Base-by-base conservation (phyloP, 306 rosid genomes). In the Cicer arietinum region DNA sequence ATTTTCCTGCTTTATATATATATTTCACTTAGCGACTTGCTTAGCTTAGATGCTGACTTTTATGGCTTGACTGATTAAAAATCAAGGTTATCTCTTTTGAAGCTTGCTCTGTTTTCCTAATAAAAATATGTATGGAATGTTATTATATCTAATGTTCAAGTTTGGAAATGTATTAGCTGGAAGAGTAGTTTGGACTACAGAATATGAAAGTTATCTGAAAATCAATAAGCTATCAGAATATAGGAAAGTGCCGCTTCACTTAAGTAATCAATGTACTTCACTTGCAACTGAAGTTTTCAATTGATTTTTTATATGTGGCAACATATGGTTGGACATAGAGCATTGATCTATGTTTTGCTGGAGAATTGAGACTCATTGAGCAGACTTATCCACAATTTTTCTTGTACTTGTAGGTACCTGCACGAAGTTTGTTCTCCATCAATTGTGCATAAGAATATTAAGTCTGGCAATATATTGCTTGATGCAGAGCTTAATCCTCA, bases 351-450 rank as follows among this genome's bases (percentile, higher is more conserved):
- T 77, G 77, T 77, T 80, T 20, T 41, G 37, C 20, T 43, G 7
- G 54, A 66, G 71, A 66, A 2, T 8, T 45, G 43, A 50, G 74
- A 68, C 67, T 72, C 37, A 40, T 40, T 42, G 35, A 66, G 68
- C 39, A 7, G 58, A 76, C 64, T 69, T 77, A 39, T 77, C 68
- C 44, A 77, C 75, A 46, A 14, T 22, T 46, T 64, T 62, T 65
- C 86, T 77, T 76, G 67, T 74, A 95, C 86, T 77, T 76, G 67
- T 71, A 95, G 99, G 93, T 95, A 95, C 84, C 88, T 95, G n/a
- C 99, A 95, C 84, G 99, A 95, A 86, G 96, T 88, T 85, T 89
- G 93, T 84, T 89, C 91, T 6, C 98, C 99, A 44, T 92, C 99
- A 43, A 77, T 95, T 73, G 86, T 95, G 66, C 99, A 95, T 79